Evolutionary conservation across 148 eudicot genomes (phyloP).

Genomic region (Vaccinium darrowii): DNA sequence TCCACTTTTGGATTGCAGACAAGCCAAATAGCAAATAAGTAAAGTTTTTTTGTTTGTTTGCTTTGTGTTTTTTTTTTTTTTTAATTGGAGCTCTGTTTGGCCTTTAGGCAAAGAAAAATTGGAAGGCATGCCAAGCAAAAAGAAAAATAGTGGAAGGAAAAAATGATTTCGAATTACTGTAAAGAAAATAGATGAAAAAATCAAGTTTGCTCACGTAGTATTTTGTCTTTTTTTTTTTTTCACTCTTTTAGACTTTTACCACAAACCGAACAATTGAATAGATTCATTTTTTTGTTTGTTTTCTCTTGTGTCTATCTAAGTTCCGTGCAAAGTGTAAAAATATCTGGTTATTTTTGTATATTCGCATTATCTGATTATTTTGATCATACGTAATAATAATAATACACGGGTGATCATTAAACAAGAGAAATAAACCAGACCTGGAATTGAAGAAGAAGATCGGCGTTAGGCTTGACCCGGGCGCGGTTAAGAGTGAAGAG

Average conservation of each 20-base stretch:
- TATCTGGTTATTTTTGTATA: no score
- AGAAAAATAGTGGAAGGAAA: neutral
- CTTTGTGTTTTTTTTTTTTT: neutral
- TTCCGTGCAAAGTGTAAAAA: neutral
- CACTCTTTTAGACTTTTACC: neutral
- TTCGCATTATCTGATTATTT: neutral
- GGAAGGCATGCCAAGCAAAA: no score
- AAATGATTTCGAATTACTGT: neutral
- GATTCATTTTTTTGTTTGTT: neutral
- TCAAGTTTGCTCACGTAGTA: neutral
- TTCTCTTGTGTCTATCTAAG: no score
- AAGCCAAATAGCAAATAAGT: no score
- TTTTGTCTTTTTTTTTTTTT: neutral
- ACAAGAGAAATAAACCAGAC: neutral
- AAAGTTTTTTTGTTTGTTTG: no score
- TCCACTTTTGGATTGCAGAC: no score
- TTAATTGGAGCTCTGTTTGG: neutral
- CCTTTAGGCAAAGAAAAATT: neutral
- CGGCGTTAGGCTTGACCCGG: slow-evolving; percentile 18
- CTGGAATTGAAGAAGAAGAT: slow-evolving; percentile 14
- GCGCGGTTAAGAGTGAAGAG: slow-evolving; percentile 14
- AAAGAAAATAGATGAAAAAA: neutral
- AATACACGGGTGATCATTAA: neutral
- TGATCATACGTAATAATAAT: neutral
- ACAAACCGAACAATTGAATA: neutral